Conservation (phyloP, 148 eudicot genomes). For the Vaccinium vitisidaea region DNA sequence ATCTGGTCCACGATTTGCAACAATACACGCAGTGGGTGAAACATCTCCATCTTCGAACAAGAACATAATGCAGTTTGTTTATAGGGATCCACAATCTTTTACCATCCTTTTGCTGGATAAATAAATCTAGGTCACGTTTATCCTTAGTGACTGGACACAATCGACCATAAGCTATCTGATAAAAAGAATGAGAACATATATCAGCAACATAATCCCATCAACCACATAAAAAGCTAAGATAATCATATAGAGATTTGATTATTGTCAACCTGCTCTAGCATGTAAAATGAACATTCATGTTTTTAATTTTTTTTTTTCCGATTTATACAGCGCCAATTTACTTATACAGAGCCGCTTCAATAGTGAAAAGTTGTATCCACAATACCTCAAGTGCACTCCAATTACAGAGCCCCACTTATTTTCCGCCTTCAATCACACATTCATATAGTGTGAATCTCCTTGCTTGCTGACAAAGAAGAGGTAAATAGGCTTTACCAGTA, state of each 20-base stretch:
- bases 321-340: too few species aligned
- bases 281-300: too few species aligned
- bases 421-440: too few species aligned
- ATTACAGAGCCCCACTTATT: too few species aligned
- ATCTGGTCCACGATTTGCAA: conserved; percentile 86
- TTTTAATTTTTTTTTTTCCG: too few species aligned
- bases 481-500: too few species aligned
- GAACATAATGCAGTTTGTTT: conserved; percentile 49
- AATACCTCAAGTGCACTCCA: too few species aligned
- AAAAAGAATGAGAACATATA: conserved; percentile 6
- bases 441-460: too few species aligned
- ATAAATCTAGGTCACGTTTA: conserved; percentile 61
- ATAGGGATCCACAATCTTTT: conserved; percentile 60
- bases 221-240: neutral
- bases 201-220: neutral
- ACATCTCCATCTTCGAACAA: conserved; percentile 68
- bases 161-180: conserved; percentile 72
- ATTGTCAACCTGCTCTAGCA: neutral
- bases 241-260: conserved; percentile 11
- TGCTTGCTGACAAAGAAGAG: too few species aligned
- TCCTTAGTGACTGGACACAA: conserved; percentile 52
- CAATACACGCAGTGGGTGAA: conserved; percentile 75
- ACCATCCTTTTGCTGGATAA: conserved; percentile 63
- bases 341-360: too few species aligned
- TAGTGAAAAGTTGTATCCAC: too few species aligned